Evolutionary conservation across 1,284 basidiomycete genomes (phyloP), one percentile per base, ranked within the genome.

Genomic region (Sporisorium scitamineum): DNA sequence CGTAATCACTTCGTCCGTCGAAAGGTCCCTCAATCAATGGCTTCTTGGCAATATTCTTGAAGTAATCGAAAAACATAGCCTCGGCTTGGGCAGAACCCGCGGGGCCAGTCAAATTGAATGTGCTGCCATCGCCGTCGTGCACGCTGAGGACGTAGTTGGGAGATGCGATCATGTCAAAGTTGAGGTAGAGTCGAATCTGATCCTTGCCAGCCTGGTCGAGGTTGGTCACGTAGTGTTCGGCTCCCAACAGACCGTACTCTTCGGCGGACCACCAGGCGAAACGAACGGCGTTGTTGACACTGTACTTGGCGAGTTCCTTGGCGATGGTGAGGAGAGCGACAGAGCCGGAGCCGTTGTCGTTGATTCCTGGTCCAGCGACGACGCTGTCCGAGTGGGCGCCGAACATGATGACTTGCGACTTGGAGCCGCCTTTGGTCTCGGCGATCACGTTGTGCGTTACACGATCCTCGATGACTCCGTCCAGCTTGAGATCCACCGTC

Each of bases 101-200:
- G 16, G 70, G 70, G 8, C 70, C 70, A 6, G 64, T 48, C n/a
- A 37, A 37, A 61, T 60, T 60, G 61, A 64, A 73, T 0, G 52
- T 64, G 56, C 60, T 60, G 11, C 70, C 70, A 53, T 64, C 61
- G 14, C 70, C 70, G 42, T 73, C 70, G 64, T 73, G 61, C 3
- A 68, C 61, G 50, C 56, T 52, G 50, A 64, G 60, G n/a, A 64
- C 50, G 48, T 68, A 73, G 65, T 73, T 73, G 53, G 70, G 70
- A 34, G 61, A 64, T 29, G 70, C 70, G 54, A 73, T 66, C 70
- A 73, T 73, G 61, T 73, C 70, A 45, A 73, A 73, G 65, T 73
- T 73, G 61, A 66, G 52, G 41, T 73, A 67, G 29, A 68, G 20
- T 6, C 70, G 64, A 27, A 73, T 73, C 56, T 68, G 64, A 22